A percentile compares a stretch with the other conserved stretches of the same genome.
Evolutionary conservation across 768 basidiomycete genomes (phyloP).

Genomic region (Tricholoma sp.): DNA sequence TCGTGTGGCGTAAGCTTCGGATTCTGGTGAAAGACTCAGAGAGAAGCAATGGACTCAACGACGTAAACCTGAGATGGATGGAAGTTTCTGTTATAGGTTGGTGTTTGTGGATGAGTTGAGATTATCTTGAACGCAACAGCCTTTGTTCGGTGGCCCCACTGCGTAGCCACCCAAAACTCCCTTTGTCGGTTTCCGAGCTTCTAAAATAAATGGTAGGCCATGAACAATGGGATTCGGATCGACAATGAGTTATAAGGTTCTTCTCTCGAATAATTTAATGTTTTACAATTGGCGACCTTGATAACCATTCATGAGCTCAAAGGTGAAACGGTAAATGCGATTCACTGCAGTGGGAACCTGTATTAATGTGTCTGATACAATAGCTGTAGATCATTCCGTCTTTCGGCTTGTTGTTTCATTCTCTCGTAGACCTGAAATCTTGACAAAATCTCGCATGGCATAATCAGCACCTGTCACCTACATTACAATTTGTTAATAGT

Average conservation of each 20-base stretch:
- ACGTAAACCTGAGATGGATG: background rate
- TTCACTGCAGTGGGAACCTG: background rate
- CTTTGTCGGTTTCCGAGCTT: background rate
- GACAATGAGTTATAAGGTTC: background rate
- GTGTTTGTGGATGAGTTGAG: background rate
- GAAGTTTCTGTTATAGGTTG: background rate
- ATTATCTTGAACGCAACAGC: background rate
- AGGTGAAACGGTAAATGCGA: background rate
- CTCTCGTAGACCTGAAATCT: conserved; percentile 52
- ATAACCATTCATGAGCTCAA: background rate
- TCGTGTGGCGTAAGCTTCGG: background rate
- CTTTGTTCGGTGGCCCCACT: background rate
- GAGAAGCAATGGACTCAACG: background rate
- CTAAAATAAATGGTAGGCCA: background rate
- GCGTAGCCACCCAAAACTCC: background rate
- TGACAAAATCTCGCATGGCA: conserved; percentile 64
- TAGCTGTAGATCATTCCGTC: background rate
- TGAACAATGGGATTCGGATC: background rate
- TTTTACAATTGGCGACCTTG: background rate
- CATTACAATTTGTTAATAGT: conserved; percentile 1
- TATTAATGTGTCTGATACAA: background rate
- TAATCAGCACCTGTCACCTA: conserved; percentile 68
- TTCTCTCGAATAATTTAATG: background rate
- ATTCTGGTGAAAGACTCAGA: background rate
- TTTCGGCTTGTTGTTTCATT: conserved; percentile 42